Percentiles rank a stretch among this genome's conserved stretches.
These are phyloP conservation scores for Emiliania huxleyi DNA, from an alignment of 78 protist species.

Conservation along the genomic window DNA sequence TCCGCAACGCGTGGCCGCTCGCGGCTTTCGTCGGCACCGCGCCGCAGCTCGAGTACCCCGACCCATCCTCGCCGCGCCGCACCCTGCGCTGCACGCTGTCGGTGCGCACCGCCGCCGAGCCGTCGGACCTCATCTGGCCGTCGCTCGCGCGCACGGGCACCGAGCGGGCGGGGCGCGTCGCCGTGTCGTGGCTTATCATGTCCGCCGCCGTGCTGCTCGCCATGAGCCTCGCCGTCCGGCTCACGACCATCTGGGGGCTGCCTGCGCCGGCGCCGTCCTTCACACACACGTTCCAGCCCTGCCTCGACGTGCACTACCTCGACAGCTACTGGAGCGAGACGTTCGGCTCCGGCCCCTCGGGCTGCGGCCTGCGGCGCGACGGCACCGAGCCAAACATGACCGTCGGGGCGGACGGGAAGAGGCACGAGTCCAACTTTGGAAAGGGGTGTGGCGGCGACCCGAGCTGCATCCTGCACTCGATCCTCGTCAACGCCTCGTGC, in stretches of 20 bases:
- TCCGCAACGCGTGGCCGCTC: background rate
- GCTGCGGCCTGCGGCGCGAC: no score
- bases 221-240: background rate
- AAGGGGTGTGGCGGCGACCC: no score
- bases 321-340: no score
- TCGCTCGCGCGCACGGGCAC: background rate
- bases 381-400: no score
- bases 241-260: background rate
- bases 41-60: background rate
- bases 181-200: background rate
- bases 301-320: no score
- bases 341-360: no score
- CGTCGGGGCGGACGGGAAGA: no score
- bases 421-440: no score
- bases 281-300: background rate
- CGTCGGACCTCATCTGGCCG: background rate
- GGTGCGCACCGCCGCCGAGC: background rate
- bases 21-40: background rate
- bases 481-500: no score
- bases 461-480: no score
- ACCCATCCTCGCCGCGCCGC: background rate
- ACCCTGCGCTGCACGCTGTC: background rate
- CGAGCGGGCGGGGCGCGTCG: background rate
- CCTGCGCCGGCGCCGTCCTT: background rate
- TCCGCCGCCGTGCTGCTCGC: background rate